Conservation (phyloP, 768 basidiomycete genomes). For the Leccinum variicolor region DNA sequence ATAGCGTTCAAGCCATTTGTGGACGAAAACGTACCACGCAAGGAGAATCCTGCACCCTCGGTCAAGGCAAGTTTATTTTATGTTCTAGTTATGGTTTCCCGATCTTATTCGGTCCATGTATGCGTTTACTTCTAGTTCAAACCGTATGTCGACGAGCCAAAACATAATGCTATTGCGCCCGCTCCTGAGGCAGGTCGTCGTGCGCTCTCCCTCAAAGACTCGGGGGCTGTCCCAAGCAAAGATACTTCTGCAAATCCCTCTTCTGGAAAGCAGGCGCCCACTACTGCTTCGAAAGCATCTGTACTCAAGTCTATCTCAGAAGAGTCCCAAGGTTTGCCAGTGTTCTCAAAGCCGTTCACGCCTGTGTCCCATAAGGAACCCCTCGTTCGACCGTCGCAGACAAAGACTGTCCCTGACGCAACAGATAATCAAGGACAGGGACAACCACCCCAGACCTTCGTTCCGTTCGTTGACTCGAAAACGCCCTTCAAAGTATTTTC, state of each 20-base stretch:
- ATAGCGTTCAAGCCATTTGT: conserved; percentile 60
- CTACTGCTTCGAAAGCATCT: conserved; percentile 16
- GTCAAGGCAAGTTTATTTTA: conserved; percentile 13
- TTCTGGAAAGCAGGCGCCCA: conserved; percentile 27
- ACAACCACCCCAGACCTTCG: conserved; percentile 35
- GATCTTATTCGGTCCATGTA: conserved; percentile 9
- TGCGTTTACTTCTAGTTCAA: conserved; percentile 46
- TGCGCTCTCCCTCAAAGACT: conserved; percentile 53
- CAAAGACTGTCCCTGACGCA: conserved; percentile 13
- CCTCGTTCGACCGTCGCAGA: conserved; percentile 22
- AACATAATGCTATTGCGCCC: conserved; percentile 38
- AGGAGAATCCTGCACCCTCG: conserved; percentile 40
- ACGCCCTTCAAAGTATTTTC: conserved; percentile 64
- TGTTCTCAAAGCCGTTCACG: conserved; percentile 65
- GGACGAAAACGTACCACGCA: conserved; percentile 52
- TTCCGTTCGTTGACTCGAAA: conserved; percentile 38
- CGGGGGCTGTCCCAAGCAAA: conserved; percentile 15
- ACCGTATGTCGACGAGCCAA: conserved; percentile 58
- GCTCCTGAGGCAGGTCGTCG: conserved; percentile 33
- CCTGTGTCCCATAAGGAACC: conserved; percentile 46
- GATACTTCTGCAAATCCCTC: conserved; percentile 16
- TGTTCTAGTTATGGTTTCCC: background rate
- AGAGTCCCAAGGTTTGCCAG: conserved; percentile 35
- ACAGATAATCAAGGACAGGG: conserved; percentile 15
- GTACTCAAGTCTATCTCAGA: conserved; percentile 36